phyloP scores from a whole-genome alignment of 345 rosid species.

The Firmiana major region DNA sequence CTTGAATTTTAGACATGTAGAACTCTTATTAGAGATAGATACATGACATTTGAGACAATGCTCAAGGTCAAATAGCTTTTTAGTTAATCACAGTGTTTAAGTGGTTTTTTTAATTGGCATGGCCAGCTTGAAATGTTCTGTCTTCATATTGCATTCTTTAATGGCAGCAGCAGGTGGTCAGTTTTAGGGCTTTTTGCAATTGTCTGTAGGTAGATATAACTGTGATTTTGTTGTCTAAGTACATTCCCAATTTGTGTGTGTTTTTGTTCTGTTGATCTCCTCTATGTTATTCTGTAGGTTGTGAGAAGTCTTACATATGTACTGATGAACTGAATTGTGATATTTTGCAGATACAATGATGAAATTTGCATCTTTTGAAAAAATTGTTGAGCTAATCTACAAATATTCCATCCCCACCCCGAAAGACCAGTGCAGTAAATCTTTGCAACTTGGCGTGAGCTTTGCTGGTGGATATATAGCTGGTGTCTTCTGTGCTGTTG shows the following conservation, averaged over 20 bases:
- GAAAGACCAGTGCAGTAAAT: slow-evolving; percentile 73
- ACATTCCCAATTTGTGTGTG: too few relatives aligned
- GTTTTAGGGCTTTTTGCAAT: too few relatives aligned
- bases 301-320: background rate
- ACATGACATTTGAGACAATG: too few relatives aligned
- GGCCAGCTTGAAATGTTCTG: too few relatives aligned
- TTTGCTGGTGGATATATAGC: slow-evolving; percentile 92
- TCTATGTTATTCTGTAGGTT: background rate
- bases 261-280: background rate
- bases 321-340: background rate
- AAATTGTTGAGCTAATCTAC: slow-evolving; percentile 77
- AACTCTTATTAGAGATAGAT: too few relatives aligned
- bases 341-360: slow-evolving; percentile 80
- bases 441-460: slow-evolving; percentile 85
- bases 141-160: too few relatives aligned
- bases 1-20: too few relatives aligned
- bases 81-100: too few relatives aligned
- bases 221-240: too few relatives aligned
- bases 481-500: slow-evolving; percentile 81
- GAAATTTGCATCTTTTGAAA: slow-evolving; percentile 96
- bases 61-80: background rate
- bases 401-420: slow-evolving; percentile 74
- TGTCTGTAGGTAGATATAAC: too few relatives aligned
- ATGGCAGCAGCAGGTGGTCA: too few relatives aligned
- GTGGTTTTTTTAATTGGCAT: too few relatives aligned